Evolutionary conservation across 257 asterid genomes (phyloP), one percentile per base, ranked within the genome.

Genomic region (Penstemon eatonii): DNA sequence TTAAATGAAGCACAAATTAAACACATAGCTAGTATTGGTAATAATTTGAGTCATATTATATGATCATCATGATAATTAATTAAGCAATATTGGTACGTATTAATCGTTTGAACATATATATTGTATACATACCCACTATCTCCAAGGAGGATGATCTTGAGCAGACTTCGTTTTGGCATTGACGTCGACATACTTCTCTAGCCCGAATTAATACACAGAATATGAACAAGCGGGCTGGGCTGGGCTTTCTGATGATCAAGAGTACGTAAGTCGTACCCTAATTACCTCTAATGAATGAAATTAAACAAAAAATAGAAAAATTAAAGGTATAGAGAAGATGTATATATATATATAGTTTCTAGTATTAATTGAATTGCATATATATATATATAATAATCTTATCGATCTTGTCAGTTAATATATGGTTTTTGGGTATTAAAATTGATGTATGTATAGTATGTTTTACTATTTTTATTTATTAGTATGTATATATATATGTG

Each of bases 71-170:
- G 9, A 42, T 4, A 45, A 60, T 1, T 53, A 63, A 65, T 44
- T 3, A 52, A 52, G 33, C 0, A 19, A 45, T 19, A 15, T 33
- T 8, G 50, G 15, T 36, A n/a, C n/a, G n/a, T n/a, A 41, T 18
- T 40, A 15, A 38, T 40, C 41, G 19, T 5, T 36, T 6, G 44
- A 62, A 44, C 41, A 43, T 15, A 46, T 1, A 25, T 25, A 25
- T 15, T n/a, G 41, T 53, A 60, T n/a, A n/a, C 82, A 53, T 66
- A 91, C 97, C 97, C 96, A 66, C 96, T 88, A 71, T 91, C 96
- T 42, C 97, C 97, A 7, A 88, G 90, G 71, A 88, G 87, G 65
- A 91, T 91, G 82, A 91, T 78, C 82, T 91, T 91, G 76, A 88
- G 89, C 90, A 91, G 78, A 64, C 86, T 78, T 80, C 91, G 77